These are phyloP conservation scores for Aspergillus coremiiformis DNA, from an alignment of 495 filamentous ascomycete species.

Conservation along the genomic window DNA sequence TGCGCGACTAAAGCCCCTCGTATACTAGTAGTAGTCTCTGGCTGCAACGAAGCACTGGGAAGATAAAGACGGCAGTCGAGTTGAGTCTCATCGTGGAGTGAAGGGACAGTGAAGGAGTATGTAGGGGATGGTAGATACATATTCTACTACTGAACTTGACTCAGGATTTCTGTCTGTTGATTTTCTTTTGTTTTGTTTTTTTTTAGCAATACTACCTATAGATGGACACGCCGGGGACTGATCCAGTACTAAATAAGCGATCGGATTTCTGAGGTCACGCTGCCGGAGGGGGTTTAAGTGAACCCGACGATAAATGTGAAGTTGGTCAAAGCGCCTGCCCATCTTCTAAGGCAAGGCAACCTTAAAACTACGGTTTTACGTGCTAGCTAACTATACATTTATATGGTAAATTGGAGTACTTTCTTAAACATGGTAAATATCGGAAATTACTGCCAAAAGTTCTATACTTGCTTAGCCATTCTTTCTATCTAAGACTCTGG, in stretches of 20 bases:
- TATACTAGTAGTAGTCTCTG: conserved; percentile 26
- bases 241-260: no score
- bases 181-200: no score
- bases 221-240: no score
- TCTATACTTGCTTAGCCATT: no score
- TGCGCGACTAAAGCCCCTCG: conserved; percentile 78
- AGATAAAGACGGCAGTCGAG: conserved; percentile 81
- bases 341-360: no score
- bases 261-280: background rate
- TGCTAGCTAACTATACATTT: no score
- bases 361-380: no score
- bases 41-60: conserved; percentile 35
- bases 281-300: background rate
- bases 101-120: conserved; percentile 73
- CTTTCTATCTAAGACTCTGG: conserved; percentile 21
- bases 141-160: background rate
- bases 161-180: no score
- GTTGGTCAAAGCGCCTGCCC: background rate
- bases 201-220: no score
- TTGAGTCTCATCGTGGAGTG: conserved; percentile 64
- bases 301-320: background rate
- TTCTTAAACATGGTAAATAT: no score
- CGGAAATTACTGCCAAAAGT: background rate
- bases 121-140: conserved; percentile 46
- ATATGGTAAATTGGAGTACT: no score